Percentiles rank a stretch among this genome's conserved stretches.
phyloP scores from a whole-genome alignment of 2,329 filamentous ascomycete genomes.

The Thielaviopsis populi region DNA sequence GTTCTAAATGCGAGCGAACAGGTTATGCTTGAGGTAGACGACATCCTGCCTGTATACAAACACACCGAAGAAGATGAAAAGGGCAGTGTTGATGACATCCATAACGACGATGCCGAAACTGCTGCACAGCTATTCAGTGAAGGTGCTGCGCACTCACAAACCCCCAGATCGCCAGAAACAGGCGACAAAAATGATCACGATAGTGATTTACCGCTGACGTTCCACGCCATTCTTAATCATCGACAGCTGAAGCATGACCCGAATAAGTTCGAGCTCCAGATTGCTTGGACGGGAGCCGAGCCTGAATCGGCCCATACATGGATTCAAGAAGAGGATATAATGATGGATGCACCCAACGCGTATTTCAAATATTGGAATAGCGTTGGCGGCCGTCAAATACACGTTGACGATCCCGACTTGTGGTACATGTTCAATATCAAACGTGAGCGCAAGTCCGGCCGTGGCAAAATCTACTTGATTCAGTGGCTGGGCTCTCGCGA shows the following conservation, averaged over 20 bases:
- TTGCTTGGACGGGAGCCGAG: slow-evolving; percentile 5
- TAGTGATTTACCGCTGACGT: not conserved
- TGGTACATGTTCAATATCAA: slow-evolving; percentile 16
- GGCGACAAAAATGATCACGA: not conserved
- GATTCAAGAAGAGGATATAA: slow-evolving; percentile 12
- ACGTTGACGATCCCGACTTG: slow-evolving; percentile 13
- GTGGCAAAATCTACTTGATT: slow-evolving; percentile 4
- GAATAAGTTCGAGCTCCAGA: slow-evolving; percentile 13
- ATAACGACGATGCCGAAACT: not conserved
- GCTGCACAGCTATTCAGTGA: slow-evolving; percentile 1
- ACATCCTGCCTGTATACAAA: not conserved
- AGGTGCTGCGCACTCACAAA: not conserved
- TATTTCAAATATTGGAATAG: slow-evolving; percentile 14
- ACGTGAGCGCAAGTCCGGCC: slow-evolving; percentile 5
- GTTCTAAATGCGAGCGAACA: not conserved
- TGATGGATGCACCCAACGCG: slow-evolving; percentile 7
- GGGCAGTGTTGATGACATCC: not conserved
- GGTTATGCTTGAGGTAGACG: not conserved
- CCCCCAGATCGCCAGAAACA: not conserved
- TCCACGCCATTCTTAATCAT: slow-evolving; percentile 1
- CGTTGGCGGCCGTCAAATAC: slow-evolving; percentile 11
- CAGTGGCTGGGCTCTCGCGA: slow-evolving; percentile 16
- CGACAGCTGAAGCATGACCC: slow-evolving; percentile 2
- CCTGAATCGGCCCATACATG: not conserved
- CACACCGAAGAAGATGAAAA: not conserved